Evolutionary conservation across 345 rosid species (phyloP), one percentile per base, ranked within the genome.

Genomic region (Boechera divaricarpa): DNA sequence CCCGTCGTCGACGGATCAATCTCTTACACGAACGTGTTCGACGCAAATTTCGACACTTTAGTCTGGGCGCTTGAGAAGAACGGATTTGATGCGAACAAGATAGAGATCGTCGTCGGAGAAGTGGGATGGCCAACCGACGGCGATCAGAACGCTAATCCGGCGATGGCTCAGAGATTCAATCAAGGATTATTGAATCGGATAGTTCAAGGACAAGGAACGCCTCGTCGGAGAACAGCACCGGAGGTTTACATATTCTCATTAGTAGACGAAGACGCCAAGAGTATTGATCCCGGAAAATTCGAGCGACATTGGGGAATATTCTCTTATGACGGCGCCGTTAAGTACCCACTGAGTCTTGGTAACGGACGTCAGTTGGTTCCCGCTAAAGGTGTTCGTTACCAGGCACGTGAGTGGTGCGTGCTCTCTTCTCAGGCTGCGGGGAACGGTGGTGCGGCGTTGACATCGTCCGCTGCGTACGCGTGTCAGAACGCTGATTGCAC

Each of bases 101-200:
- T 90, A 77, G 91, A 91, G 10, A 83, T 96, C 58, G 82, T 96
- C 54, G 70, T 93, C 28, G 99, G 98, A 1, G 98, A 96, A 80
- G 95, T 96, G 2, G 95, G 98, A 0, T 96, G 99, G 99, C 96
- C 93, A 0, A 87, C 95, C 2, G 99, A 96, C 48, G 96, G 98
- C 11, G 91, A 88, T 61, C 73, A 56, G 0, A 82, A 83, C 56
- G 98, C 98, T 4, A 93, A 83, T 38, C 7, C 79, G 0, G 77
- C 59, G n/a, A 32, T 84, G 70, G 95, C 97, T 15, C 86, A 75
- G 15, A 78, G 91, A 16, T 96, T 96, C 83, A 93, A 91, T 67
- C 99, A 96, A 63, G 97, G 96, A 10, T 84, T 96, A 7, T 0
- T 96, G 56, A 65, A 82, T 35, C 89, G 88, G 0, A 90, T 96